Conservation (phyloP, 2,329 filamentous ascomycete genomes). For the Trichoderma sp. region DNA sequence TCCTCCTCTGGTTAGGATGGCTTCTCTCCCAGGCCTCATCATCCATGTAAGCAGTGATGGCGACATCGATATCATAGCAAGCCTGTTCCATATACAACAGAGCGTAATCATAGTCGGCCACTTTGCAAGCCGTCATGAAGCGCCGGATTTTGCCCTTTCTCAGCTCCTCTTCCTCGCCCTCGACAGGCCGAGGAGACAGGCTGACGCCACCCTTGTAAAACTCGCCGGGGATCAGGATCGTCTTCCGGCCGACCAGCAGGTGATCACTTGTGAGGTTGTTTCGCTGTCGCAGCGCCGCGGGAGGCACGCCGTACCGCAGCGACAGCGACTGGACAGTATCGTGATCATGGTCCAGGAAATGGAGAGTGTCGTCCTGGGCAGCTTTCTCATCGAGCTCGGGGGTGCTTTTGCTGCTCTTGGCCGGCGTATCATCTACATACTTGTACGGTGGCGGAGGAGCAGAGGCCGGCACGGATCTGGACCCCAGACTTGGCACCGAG, state of each 20-base stretch:
- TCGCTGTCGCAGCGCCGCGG: constrained; percentile 56
- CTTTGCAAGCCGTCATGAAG: constrained; percentile 78
- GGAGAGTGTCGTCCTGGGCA: constrained; percentile 61
- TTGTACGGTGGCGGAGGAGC: constrained; percentile 39
- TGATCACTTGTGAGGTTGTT: constrained; percentile 73
- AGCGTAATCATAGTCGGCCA: constrained; percentile 72
- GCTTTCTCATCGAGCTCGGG: constrained; percentile 31
- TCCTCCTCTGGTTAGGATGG: constrained; percentile 46
- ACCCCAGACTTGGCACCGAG: constrained; percentile 31
- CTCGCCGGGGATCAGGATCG: constrained; percentile 67
- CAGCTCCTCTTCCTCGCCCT: constrained; percentile 69
- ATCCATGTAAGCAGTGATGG: constrained; percentile 61
- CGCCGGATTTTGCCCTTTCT: constrained; percentile 67
- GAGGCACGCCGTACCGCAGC: constrained; percentile 67
- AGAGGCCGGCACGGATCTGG: constrained; percentile 25
- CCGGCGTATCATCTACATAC: constrained; percentile 25
- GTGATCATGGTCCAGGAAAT: constrained; percentile 68
- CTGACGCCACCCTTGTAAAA: constrained; percentile 65
- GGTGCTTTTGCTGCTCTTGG: constrained; percentile 27
- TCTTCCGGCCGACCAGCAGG: constrained; percentile 64
- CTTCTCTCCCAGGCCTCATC: constrained; percentile 74
- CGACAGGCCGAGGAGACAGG: constrained; percentile 67
- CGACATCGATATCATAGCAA: constrained; percentile 62
- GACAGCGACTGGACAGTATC: constrained; percentile 68
- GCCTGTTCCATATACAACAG: constrained; percentile 70